A percentile compares a stretch with the other conserved stretches of the same genome.
Evolutionary conservation across 306 rosid species (phyloP).

Genomic region (Purshia tridentata): DNA sequence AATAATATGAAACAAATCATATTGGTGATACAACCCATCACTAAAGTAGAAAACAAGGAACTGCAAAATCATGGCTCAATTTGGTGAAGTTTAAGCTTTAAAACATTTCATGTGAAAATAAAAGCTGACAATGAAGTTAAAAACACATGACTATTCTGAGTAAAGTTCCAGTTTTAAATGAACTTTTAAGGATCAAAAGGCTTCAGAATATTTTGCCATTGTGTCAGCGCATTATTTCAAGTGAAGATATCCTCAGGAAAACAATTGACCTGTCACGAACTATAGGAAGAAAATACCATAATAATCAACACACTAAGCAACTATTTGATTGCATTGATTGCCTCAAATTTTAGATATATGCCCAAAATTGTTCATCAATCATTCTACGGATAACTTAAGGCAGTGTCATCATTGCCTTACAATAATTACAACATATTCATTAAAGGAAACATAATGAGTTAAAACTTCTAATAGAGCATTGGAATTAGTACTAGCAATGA

Average conservation of each 20-base stretch:
- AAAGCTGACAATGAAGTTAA: background rate
- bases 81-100: background rate
- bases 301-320: background rate
- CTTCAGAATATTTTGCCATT: background rate
- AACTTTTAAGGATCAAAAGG: background rate
- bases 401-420: background rate
- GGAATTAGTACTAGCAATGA: background rate
- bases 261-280: background rate
- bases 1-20: background rate
- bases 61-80: background rate
- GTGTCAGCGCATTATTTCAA: background rate
- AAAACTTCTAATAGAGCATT: background rate
- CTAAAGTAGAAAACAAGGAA: background rate
- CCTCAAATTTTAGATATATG: background rate
- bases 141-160: background rate
- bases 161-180: background rate
- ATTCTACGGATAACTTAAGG: background rate
- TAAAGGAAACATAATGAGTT: background rate
- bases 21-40: background rate
- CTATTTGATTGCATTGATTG: slow-evolving; percentile 1
- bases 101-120: background rate
- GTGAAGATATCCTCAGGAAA: background rate
- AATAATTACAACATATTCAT: background rate
- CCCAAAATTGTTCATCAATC: background rate
- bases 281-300: background rate